Conservation (phyloP, 1,284 basidiomycete genomes). For the Ustilago hordei region DNA sequence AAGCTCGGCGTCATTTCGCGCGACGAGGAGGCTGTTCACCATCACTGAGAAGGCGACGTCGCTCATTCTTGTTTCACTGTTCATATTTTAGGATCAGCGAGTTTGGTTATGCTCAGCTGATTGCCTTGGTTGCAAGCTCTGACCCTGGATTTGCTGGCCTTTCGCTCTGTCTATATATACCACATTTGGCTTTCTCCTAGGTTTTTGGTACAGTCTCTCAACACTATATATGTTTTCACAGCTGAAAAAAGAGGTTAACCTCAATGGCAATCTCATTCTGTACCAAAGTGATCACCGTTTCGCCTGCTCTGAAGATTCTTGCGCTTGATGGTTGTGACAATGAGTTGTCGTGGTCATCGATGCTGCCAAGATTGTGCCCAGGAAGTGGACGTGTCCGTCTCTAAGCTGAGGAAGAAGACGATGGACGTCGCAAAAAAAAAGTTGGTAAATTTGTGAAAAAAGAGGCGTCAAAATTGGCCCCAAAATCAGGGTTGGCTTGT, state of each 20-base stretch:
- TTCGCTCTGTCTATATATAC: slow-evolving; percentile 28
- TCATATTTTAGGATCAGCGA: neutral
- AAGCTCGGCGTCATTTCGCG: slow-evolving; percentile 59
- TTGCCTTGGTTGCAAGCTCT: too few relatives aligned
- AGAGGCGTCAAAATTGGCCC: neutral
- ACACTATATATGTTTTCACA: slow-evolving; percentile 5
- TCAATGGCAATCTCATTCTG: slow-evolving; percentile 1
- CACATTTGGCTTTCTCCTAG: neutral
- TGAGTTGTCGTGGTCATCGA: neutral
- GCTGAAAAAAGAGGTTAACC: neutral
- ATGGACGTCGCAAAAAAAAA: neutral
- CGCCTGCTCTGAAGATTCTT: neutral
- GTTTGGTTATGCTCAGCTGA: too few relatives aligned
- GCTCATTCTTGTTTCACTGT: neutral
- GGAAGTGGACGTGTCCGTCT: neutral
- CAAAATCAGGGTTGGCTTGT: neutral
- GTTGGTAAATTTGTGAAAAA: neutral
- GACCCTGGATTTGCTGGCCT: neutral
- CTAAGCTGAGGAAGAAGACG: neutral
- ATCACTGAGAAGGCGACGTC: slow-evolving; percentile 13
- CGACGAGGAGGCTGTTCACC: slow-evolving; percentile 47
- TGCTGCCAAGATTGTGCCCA: neutral
- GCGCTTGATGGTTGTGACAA: neutral
- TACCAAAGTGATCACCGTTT: neutral
- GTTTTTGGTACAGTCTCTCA: slow-evolving; percentile 1